Conservation (phyloP, 306 rosid genomes). For the Betula pendula region DNA sequence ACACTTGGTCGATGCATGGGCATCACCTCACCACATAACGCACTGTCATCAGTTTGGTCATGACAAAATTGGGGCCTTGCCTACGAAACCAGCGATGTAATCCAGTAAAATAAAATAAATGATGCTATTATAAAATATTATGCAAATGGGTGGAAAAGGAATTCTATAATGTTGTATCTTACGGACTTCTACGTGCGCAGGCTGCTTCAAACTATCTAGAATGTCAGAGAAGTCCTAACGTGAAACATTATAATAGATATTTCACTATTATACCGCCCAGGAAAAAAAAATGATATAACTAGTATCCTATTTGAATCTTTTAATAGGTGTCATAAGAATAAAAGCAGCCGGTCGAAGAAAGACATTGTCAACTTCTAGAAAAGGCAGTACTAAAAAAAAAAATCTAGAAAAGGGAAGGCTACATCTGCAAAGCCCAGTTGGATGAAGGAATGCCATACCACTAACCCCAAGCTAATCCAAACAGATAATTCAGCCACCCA, state of each 20-base stretch:
- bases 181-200: background rate
- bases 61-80: too few relatives aligned
- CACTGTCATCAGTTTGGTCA: too few relatives aligned
- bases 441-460: background rate
- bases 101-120: background rate
- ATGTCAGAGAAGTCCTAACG: background rate
- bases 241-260: background rate
- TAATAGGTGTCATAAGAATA: background rate
- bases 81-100: background rate
- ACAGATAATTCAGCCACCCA: too few relatives aligned
- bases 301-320: background rate
- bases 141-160: background rate
- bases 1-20: too few relatives aligned
- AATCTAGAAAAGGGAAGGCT: constrained; percentile 8
- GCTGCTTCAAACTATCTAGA: constrained; percentile 4
- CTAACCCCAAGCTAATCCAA: background rate
- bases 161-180: background rate
- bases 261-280: background rate
- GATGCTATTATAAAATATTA: background rate
- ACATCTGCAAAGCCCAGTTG: background rate
- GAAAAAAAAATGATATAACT: background rate
- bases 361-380: constrained; percentile 12
- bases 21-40: too few relatives aligned
- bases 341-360: background rate
- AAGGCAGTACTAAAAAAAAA: too few relatives aligned